Percentiles rank a stretch among this genome's conserved stretches.
Conservation (phyloP, 1,284 basidiomycete species). For the Boletellus sp. region DNA sequence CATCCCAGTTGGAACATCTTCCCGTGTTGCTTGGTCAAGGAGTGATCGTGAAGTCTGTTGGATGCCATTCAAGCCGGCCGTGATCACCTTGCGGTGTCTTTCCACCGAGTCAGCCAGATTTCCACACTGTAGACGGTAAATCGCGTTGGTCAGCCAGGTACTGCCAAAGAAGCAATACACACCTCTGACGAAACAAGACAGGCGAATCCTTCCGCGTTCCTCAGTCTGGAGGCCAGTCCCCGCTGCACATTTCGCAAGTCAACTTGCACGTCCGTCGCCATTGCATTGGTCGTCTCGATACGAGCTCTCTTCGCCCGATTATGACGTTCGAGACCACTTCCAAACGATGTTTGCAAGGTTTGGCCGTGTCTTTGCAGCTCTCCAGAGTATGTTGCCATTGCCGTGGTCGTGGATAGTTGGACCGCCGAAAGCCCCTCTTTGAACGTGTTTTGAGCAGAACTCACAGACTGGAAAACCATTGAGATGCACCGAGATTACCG, state of each 20-base stretch:
- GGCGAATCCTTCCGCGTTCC: constrained; percentile 46
- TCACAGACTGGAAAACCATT: constrained; percentile 40
- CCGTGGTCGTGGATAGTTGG: constrained; percentile 43
- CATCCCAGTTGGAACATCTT: constrained; percentile 60
- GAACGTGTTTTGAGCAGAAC: constrained; percentile 40
- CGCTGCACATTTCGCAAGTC: constrained; percentile 49
- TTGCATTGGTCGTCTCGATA: constrained; percentile 50
- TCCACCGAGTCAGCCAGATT: constrained; percentile 39
- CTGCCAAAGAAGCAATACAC: constrained; percentile 15
- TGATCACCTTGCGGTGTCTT: constrained; percentile 39
- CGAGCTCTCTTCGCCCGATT: constrained; percentile 63
- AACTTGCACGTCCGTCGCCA: constrained; percentile 49
- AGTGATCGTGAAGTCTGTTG: constrained; percentile 50
- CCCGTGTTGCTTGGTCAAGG: constrained; percentile 54
- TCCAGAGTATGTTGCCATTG: constrained; percentile 49
- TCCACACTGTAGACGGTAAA: constrained; percentile 34
- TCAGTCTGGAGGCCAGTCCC: constrained; percentile 48
- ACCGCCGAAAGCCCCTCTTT: constrained; percentile 45
- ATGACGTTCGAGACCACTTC: constrained; percentile 55
- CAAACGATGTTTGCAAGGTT: constrained; percentile 42
- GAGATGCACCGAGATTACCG: constrained; percentile 7
- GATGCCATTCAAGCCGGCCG: constrained; percentile 44
- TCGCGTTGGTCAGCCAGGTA: neutral
- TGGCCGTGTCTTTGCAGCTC: constrained; percentile 52
- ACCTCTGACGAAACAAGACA: constrained; percentile 50